Conservation (phyloP, 176 grass and related monocot genomes). For the Carex littledalei region DNA sequence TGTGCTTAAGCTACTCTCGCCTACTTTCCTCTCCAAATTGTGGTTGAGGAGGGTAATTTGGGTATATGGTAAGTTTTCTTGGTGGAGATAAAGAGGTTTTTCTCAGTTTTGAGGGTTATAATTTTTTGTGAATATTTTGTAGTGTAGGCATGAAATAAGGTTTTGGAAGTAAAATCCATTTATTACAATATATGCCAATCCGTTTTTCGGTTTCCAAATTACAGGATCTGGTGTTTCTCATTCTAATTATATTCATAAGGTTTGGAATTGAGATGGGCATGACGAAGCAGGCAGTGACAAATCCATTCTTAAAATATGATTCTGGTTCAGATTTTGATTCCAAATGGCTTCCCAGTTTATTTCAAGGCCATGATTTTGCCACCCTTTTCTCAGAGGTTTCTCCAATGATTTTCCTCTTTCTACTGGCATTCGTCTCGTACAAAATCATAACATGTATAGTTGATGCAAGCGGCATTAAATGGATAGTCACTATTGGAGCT, state of each 20-base stretch:
- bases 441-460: slow-evolving; percentile 36
- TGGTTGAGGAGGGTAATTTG: background rate
- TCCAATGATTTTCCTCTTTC: slow-evolving; percentile 43
- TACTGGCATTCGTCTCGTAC: slow-evolving; percentile 43
- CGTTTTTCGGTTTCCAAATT: slow-evolving; percentile 9
- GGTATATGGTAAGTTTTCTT: background rate
- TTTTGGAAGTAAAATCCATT: background rate
- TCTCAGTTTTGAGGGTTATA: background rate
- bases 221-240: slow-evolving; percentile 71
- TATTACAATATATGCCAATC: slow-evolving; percentile 29
- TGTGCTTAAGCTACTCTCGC: background rate
- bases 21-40: background rate
- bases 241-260: slow-evolving; percentile 58
- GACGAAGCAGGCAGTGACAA: slow-evolving; percentile 62
- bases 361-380: slow-evolving; percentile 30
- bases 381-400: slow-evolving; percentile 47
- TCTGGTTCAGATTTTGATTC: slow-evolving; percentile 15
- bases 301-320: slow-evolving; percentile 48
- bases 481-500: slow-evolving; percentile 37
- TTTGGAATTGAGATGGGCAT: slow-evolving; percentile 75
- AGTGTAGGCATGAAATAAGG: background rate
- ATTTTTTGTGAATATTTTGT: background rate
- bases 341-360: slow-evolving; percentile 28
- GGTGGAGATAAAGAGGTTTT: background rate
- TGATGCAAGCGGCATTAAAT: slow-evolving; percentile 43